These are phyloP conservation scores for Boletus rubropictus DNA, from an alignment of 768 basidiomycete genomes.

Conservation along the genomic window DNA sequence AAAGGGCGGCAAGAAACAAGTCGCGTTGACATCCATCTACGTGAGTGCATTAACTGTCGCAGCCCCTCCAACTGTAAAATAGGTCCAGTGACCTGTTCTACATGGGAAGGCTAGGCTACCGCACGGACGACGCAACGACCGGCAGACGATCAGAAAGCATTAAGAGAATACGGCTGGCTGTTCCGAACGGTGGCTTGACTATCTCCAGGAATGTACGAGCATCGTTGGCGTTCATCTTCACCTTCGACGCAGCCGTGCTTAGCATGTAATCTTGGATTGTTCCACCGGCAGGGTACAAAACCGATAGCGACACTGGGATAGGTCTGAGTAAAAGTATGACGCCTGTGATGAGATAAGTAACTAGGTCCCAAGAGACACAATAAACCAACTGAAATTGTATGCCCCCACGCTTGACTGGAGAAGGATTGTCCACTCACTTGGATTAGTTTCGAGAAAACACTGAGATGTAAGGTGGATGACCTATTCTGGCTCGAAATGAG, in stretches of 20 bases:
- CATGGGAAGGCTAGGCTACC: no score
- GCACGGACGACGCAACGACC: slow-evolving; percentile 42
- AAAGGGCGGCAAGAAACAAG: slow-evolving; percentile 42
- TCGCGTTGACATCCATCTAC: slow-evolving; percentile 40
- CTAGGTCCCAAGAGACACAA: not conserved
- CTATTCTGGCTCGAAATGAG: no score
- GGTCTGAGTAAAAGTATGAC: no score
- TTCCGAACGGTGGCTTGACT: slow-evolving; percentile 45
- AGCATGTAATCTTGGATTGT: slow-evolving; percentile 52
- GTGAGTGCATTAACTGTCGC: slow-evolving; percentile 42
- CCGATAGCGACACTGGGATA: no score
- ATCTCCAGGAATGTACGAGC: slow-evolving; percentile 58
- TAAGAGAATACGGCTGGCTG: slow-evolving; percentile 42
- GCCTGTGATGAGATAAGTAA: no score
- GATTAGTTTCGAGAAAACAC: no score
- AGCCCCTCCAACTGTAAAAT: slow-evolving; percentile 36
- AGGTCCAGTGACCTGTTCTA: not conserved
- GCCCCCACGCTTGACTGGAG: no score
- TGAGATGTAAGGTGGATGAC: no score
- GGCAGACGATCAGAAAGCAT: slow-evolving; percentile 49
- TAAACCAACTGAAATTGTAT: no score
- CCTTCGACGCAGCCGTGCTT: slow-evolving; percentile 47
- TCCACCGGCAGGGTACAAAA: slow-evolving; percentile 43
- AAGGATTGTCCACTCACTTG: no score
- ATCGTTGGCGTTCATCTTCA: slow-evolving; percentile 55